Percentiles rank a stretch among this genome's conserved stretches.
These are phyloP conservation scores for Fusarium abutilonis DNA, from an alignment of 2,329 filamentous ascomycete species.

Conservation along the genomic window DNA sequence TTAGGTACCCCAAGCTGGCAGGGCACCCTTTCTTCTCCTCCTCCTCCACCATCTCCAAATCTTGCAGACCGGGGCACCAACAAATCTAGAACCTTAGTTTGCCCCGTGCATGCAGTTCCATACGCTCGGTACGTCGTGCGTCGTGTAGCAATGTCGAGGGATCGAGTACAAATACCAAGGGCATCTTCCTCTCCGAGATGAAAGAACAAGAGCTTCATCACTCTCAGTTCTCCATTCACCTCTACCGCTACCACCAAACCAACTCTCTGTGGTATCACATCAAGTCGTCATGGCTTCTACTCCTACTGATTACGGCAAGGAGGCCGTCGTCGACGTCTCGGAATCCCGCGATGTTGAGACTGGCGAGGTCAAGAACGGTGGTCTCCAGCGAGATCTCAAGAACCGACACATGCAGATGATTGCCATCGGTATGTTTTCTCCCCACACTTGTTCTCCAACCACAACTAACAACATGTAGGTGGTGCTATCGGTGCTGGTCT, in stretches of 20 bases:
- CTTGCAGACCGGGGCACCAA: slow-evolving; percentile 20
- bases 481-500: slow-evolving; percentile 73
- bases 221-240: slow-evolving; percentile 22
- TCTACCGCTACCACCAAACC: slow-evolving; percentile 2
- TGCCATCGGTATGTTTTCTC: slow-evolving; percentile 69
- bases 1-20: slow-evolving; percentile 1
- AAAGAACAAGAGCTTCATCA: slow-evolving; percentile 35
- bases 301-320: slow-evolving; percentile 36
- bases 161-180: slow-evolving; percentile 35
- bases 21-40: neutral
- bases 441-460: neutral
- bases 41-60: slow-evolving; percentile 15
- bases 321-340: slow-evolving; percentile 33
- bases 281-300: slow-evolving; percentile 31
- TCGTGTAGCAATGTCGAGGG: slow-evolving; percentile 9
- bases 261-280: neutral
- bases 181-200: slow-evolving; percentile 9
- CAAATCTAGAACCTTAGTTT: slow-evolving; percentile 32
- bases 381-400: slow-evolving; percentile 71
- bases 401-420: slow-evolving; percentile 95
- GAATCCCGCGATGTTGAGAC: slow-evolving; percentile 34
- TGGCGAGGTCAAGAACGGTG: slow-evolving; percentile 34
- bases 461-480: slow-evolving; percentile 26
- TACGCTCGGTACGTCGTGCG: slow-evolving; percentile 14
- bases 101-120: slow-evolving; percentile 1